A percentile compares a stretch with the other conserved stretches of the same genome.
phyloP scores from a whole-genome alignment of 2,329 filamentous ascomycete species.

The Blastomyces emzantsi region DNA sequence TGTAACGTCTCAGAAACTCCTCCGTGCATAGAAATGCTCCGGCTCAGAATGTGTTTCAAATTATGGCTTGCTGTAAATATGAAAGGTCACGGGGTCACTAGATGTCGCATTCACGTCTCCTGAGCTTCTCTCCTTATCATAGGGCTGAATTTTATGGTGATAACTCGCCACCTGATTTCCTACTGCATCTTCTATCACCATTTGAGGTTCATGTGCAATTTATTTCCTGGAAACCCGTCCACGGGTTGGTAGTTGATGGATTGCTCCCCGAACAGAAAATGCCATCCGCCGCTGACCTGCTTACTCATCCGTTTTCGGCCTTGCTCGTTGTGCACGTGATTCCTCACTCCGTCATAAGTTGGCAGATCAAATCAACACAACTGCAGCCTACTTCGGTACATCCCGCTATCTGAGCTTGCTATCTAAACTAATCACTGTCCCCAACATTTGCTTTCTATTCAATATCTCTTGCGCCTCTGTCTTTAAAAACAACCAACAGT shows the following conservation, averaged over 20 bases:
- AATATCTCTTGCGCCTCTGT: background rate
- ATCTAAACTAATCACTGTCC: background rate
- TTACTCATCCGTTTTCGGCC: background rate
- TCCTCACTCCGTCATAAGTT: slow-evolving; percentile 2
- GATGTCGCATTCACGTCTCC: background rate
- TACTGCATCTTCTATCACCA: background rate
- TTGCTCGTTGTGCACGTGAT: background rate
- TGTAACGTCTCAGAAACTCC: background rate
- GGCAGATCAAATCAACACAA: background rate
- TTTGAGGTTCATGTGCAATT: no score
- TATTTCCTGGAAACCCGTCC: no score
- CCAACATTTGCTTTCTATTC: background rate
- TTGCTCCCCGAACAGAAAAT: background rate
- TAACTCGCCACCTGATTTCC: background rate
- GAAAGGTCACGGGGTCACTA: background rate
- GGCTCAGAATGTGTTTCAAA: background rate
- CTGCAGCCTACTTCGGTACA: background rate
- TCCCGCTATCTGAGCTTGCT: background rate
- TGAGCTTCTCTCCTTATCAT: background rate
- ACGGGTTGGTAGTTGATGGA: no score
- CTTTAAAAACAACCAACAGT: background rate
- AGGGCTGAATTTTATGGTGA: slow-evolving; percentile 2
- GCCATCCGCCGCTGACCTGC: background rate
- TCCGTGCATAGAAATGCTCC: background rate
- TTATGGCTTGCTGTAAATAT: background rate